These are phyloP conservation scores for Pleurotus tuoliensis DNA, from an alignment of 768 basidiomycete genomes.

Conservation along the genomic window DNA sequence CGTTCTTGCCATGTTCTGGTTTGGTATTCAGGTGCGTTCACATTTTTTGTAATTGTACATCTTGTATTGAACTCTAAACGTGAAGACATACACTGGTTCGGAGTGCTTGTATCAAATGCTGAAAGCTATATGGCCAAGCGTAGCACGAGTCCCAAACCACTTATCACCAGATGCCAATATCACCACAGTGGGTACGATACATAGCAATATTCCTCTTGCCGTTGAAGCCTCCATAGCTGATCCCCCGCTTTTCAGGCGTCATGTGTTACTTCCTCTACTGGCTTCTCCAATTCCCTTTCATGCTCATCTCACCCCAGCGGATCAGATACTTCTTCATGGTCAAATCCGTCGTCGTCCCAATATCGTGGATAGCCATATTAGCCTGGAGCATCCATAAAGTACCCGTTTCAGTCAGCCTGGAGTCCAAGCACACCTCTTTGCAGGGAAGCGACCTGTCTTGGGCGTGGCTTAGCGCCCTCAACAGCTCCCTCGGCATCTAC, in stretches of 20 bases:
- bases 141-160: constrained; percentile 59
- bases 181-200: constrained; percentile 50
- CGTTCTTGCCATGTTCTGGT: constrained; percentile 80
- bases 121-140: constrained; percentile 80
- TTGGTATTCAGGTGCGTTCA: constrained; percentile 57
- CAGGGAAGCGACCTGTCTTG: constrained; percentile 57
- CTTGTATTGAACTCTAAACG: neutral
- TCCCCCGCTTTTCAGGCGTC: constrained; percentile 38
- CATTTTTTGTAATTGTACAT: neutral
- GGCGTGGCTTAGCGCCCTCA: constrained; percentile 77
- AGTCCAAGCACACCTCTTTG: constrained; percentile 45
- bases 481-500: constrained; percentile 73
- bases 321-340: constrained; percentile 73
- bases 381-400: constrained; percentile 77
- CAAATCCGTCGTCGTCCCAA: constrained; percentile 63
- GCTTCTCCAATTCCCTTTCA: constrained; percentile 71
- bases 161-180: constrained; percentile 56
- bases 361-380: constrained; percentile 65
- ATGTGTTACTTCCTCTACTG: constrained; percentile 77
- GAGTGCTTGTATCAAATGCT: constrained; percentile 80
- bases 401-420: constrained; percentile 58
- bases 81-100: constrained; percentile 55
- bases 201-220: neutral
- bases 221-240: neutral
- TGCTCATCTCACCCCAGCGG: constrained; percentile 73